These are phyloP conservation scores for Daldinia vernicosa DNA, from an alignment of 495 filamentous ascomycete genomes.

Conservation along the genomic window DNA sequence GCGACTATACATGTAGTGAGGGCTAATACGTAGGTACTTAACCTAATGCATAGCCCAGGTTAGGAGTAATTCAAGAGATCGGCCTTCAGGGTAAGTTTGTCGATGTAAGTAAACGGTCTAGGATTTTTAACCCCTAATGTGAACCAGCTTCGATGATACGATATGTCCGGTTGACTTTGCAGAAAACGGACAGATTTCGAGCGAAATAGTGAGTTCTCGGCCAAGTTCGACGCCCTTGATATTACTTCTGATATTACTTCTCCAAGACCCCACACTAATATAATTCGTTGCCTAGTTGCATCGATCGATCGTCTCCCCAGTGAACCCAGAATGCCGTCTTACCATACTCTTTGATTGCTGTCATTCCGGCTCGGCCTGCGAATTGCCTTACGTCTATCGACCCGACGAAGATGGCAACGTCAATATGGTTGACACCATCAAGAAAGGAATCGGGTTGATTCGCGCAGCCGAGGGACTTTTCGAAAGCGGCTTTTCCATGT, in stretches of 20 bases:
- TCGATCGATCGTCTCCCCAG: conserved; percentile 59
- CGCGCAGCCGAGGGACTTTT: conserved; percentile 57
- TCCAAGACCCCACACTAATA: conserved; percentile 1
- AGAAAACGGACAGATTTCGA: conserved; percentile 60
- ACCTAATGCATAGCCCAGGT: conserved; percentile 49
- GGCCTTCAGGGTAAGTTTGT: conserved; percentile 53
- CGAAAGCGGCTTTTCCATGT: conserved; percentile 61
- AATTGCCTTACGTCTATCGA: conserved; percentile 67
- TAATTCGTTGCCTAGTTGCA: conserved; percentile 52
- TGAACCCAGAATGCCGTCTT: conserved; percentile 60
- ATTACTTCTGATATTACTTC: not conserved
- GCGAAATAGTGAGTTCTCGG: conserved; percentile 50
- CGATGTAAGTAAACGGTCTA: conserved; percentile 18
- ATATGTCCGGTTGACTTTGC: conserved; percentile 67
- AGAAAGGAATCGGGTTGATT: conserved; percentile 60
- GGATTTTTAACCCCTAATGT: conserved; percentile 27
- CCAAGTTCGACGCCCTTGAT: not conserved
- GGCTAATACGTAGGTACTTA: not conserved
- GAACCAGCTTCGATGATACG: conserved; percentile 60
- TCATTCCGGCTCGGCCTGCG: conserved; percentile 68
- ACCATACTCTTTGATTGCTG: conserved; percentile 71
- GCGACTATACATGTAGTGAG: not conserved
- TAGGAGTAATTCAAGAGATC: conserved; percentile 46
- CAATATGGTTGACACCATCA: conserved; percentile 63
- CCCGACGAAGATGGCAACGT: conserved; percentile 65